A percentile compares a stretch with the other conserved stretches of the same genome.
Conservation (phyloP, 2,329 filamentous ascomycete genomes). For the Ophiocordyceps camponoti-rufipedis region DNA sequence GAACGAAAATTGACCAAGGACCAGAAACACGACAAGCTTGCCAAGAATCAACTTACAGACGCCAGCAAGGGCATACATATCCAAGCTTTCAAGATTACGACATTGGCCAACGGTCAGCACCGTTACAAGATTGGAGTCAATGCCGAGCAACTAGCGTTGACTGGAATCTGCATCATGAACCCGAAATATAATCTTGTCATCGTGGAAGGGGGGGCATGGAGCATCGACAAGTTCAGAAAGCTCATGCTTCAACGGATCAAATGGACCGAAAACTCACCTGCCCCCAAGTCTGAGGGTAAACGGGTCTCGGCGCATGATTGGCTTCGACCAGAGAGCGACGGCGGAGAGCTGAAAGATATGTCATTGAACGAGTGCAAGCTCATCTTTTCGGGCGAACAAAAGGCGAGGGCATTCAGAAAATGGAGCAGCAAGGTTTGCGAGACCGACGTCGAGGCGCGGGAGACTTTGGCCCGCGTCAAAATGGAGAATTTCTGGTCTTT, state of each 20-base stretch:
- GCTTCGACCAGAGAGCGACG: conserved; percentile 63
- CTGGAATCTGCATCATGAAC: conserved; percentile 81
- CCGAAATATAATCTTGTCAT: conserved; percentile 78
- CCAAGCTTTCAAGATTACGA: conserved; percentile 77
- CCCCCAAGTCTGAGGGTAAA: conserved; percentile 42
- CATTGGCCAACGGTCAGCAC: conserved; percentile 80
- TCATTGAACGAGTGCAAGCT: conserved; percentile 65
- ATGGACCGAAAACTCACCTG: conserved; percentile 77
- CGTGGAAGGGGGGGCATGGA: conserved; percentile 77
- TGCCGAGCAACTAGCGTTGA: conserved; percentile 73
- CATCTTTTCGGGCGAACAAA: conserved; percentile 83
- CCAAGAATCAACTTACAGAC: conserved; percentile 69
- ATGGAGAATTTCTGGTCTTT: conserved; percentile 93
- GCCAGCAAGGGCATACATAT: conserved; percentile 71
- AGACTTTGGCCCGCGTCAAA: conserved; percentile 60
- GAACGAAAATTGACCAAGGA: conserved; percentile 80
- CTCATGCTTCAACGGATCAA: conserved; percentile 86
- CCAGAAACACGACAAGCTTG: conserved; percentile 67
- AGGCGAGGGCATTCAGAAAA: conserved; percentile 62
- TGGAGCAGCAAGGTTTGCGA: conserved; percentile 88
- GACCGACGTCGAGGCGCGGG: conserved; percentile 74
- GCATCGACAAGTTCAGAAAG: conserved; percentile 73
- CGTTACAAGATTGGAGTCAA: conserved; percentile 87
- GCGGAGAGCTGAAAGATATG: conserved; percentile 64
- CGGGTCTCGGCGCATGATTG: conserved; percentile 49